Evolutionary conservation across 2,329 filamentous ascomycete genomes (phyloP).

Genomic region (Exophiala bonariae): DNA sequence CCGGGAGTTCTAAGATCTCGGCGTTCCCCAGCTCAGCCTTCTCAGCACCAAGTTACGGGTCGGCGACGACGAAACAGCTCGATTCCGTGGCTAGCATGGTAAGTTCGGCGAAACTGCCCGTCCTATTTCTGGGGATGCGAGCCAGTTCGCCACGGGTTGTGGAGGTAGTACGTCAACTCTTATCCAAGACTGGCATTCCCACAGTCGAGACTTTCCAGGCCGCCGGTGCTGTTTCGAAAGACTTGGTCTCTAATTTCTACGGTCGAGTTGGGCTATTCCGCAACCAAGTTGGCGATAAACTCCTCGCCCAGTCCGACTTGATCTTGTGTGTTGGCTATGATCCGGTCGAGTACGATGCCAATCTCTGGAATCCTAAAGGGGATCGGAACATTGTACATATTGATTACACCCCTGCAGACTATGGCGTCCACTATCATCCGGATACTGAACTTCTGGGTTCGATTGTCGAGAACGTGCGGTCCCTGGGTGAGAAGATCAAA

Average conservation of each 20-base stretch:
- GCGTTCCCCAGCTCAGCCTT: slow-evolving; percentile 43
- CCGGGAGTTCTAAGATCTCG: slow-evolving; percentile 38
- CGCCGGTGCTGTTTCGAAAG: slow-evolving; percentile 46
- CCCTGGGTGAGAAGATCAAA: slow-evolving; percentile 34
- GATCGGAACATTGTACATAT: slow-evolving; percentile 45
- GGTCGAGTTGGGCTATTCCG: slow-evolving; percentile 51
- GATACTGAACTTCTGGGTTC: slow-evolving; percentile 45
- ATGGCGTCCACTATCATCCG: slow-evolving; percentile 44
- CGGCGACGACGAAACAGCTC: slow-evolving; percentile 36
- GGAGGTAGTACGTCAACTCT: slow-evolving; percentile 42
- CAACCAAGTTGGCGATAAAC: slow-evolving; percentile 49
- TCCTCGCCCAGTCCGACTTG: slow-evolving; percentile 45
- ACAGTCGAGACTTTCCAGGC: slow-evolving; percentile 55
- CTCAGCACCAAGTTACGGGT: slow-evolving; percentile 42
- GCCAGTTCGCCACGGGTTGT: slow-evolving; percentile 44
- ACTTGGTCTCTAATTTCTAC: slow-evolving; percentile 46
- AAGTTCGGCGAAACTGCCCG: slow-evolving; percentile 39
- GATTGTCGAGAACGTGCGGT: slow-evolving; percentile 42
- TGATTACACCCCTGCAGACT: slow-evolving; percentile 41
- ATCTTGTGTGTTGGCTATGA: slow-evolving; percentile 50
- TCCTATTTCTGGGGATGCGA: slow-evolving; percentile 48
- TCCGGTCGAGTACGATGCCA: slow-evolving; percentile 50
- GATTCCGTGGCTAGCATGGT: slow-evolving; percentile 36
- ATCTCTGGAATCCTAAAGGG: slow-evolving; percentile 44
- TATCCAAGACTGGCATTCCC: slow-evolving; percentile 43